These are phyloP conservation scores for Rhodotorula sp. DNA, from an alignment of 1,284 basidiomycete species.

Conservation along the genomic window DNA sequence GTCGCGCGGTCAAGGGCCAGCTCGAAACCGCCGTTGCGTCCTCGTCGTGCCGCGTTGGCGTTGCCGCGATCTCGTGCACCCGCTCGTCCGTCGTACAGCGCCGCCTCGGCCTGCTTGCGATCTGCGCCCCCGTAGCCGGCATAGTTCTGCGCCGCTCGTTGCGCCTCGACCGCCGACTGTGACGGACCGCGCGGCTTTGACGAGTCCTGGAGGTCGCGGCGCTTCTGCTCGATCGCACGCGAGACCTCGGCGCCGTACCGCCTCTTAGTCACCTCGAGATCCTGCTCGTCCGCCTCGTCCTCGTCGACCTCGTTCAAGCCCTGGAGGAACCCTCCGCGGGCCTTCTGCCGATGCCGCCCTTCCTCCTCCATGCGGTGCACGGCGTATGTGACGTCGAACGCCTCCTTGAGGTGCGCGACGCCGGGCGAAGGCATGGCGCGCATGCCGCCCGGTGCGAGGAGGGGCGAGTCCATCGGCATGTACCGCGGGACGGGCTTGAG, in stretches of 20 bases:
- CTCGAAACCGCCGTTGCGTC: conserved; percentile 62
- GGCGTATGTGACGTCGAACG: conserved; percentile 98
- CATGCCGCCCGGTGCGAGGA: conserved; percentile 67
- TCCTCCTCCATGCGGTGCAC: conserved; percentile 99
- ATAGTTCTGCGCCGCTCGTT: conserved; percentile 43
- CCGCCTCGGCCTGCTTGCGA: conserved; percentile 53
- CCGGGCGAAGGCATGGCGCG: conserved; percentile 85
- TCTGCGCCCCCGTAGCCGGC: conserved; percentile 46
- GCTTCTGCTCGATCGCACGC: conserved; percentile 44
- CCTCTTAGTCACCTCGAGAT: conserved; percentile 43
- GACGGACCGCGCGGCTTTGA: conserved; percentile 40
- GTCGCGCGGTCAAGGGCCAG: conserved; percentile 80
- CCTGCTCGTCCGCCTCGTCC: conserved; percentile 61
- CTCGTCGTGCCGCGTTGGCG: conserved; percentile 3
- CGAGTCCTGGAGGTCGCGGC: conserved; percentile 48
- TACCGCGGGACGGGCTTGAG: conserved; percentile 46
- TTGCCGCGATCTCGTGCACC: conserved; percentile 64
- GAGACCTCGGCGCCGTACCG: conserved; percentile 49
- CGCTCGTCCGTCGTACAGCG: conserved; percentile 65
- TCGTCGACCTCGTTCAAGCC: conserved; percentile 79
- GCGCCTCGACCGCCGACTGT: conserved; percentile 42
- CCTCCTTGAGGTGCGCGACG: conserved; percentile 82
- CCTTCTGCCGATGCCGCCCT: conserved; percentile 70
- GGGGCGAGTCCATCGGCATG: conserved; percentile 81
- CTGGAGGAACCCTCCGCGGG: conserved; percentile 72